phyloP scores from a whole-genome alignment of 179 eudicot genomes.

The Spinacia oleracea region DNA sequence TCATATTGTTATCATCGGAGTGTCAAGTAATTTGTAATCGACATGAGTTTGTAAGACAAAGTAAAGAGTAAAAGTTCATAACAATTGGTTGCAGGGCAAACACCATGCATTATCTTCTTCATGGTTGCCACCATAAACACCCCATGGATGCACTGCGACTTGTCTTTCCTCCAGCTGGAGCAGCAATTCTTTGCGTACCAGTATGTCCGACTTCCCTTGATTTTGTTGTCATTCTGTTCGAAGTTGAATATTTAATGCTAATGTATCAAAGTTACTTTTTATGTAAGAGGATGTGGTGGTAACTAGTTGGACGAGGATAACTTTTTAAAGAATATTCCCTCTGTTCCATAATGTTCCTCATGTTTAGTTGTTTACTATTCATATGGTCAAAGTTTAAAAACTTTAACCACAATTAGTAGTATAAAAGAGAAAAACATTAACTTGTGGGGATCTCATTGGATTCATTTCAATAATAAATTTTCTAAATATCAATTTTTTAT shows the following conservation, averaged over 20 bases:
- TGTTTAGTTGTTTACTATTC: too few relatives aligned
- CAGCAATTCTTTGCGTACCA: slow-evolving; percentile 71
- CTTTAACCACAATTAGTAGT: too few relatives aligned
- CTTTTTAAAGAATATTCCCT: neutral
- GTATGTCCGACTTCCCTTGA: slow-evolving; percentile 34
- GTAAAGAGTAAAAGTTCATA: neutral
- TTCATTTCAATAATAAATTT: too few relatives aligned
- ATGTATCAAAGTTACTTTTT: too few relatives aligned
- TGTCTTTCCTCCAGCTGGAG: slow-evolving; percentile 95
- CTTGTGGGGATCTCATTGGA: too few relatives aligned
- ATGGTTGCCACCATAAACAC: slow-evolving; percentile 99
- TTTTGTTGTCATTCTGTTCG: neutral
- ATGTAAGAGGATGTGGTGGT: neutral
- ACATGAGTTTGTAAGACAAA: neutral
- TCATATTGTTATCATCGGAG: neutral
- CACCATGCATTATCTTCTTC: slow-evolving; percentile 86
- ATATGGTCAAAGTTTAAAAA: too few relatives aligned
- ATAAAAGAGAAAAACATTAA: too few relatives aligned
- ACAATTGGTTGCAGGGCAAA: slow-evolving; percentile 61
- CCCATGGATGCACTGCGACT: slow-evolving; percentile 97
- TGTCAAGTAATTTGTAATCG: neutral
- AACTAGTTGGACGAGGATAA: neutral
- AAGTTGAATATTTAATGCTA: neutral
- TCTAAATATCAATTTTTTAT: too few relatives aligned
- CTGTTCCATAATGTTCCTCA: too few relatives aligned